phyloP scores from a whole-genome alignment of 805 yeast species.

The Candida sithepensis region DNA sequence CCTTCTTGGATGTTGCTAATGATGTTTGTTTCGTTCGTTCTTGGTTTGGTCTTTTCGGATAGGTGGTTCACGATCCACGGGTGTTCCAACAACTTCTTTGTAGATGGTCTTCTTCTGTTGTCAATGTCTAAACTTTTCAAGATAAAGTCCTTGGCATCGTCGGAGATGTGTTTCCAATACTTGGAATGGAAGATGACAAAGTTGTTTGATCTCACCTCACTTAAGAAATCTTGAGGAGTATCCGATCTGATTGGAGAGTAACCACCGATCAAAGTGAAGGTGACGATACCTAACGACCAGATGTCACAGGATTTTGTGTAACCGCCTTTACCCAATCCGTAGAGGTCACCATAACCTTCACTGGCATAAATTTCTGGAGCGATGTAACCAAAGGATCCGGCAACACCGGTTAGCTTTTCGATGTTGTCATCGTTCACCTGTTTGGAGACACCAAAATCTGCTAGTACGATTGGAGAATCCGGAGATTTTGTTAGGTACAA shows the following conservation, averaged over 20 bases:
- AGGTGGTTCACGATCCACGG: slow-evolving; percentile 66
- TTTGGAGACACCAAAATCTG: slow-evolving; percentile 96
- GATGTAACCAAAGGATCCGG: slow-evolving; percentile 91
- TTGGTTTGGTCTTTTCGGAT: slow-evolving; percentile 11
- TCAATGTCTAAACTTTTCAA: slow-evolving; percentile 63
- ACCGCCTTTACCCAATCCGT: slow-evolving; percentile 46
- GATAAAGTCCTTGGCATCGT: slow-evolving; percentile 78
- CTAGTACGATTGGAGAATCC: slow-evolving; percentile 74
- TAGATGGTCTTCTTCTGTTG: slow-evolving; percentile 68
- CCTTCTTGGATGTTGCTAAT: slow-evolving; percentile 77
- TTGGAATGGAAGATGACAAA: slow-evolving; percentile 83
- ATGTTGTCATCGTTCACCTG: slow-evolving; percentile 35
- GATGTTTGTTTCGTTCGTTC: slow-evolving; percentile 49
- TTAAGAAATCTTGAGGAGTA: slow-evolving; percentile 71
- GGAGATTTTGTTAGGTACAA: slow-evolving; percentile 62
- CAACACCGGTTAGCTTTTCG: slow-evolving; percentile 31
- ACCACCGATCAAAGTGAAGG: slow-evolving; percentile 87
- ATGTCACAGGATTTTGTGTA: slow-evolving; percentile 96
- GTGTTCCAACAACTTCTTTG: slow-evolving; percentile 58
- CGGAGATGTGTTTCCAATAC: slow-evolving; percentile 80
- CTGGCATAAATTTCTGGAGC: slow-evolving; percentile 90
- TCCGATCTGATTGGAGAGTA: slow-evolving; percentile 90
- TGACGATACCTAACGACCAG: slow-evolving; percentile 93
- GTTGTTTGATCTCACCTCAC: slow-evolving; percentile 68
- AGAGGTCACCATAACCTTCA: slow-evolving; percentile 35